A percentile compares a stretch with the other conserved stretches of the same genome.
phyloP scores from a whole-genome alignment of 306 rosid genomes.

The Astragalus glycyphyllos region DNA sequence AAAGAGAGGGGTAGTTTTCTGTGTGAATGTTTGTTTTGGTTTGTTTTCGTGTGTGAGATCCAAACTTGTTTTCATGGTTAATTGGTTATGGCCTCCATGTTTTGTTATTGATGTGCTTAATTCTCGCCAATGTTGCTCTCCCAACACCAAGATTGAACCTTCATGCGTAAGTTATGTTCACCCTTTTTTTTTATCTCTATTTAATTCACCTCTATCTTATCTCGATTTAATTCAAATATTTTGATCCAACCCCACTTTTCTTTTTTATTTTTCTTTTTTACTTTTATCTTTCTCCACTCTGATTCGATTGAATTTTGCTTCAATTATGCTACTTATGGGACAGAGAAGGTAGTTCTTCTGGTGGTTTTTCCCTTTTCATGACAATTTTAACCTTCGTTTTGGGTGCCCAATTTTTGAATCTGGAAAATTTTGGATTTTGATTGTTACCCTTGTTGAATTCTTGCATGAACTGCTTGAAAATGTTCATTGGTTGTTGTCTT shows the following conservation, averaged over 20 bases:
- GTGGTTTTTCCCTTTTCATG: not conserved
- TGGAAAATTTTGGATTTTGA: slow-evolving; percentile 39
- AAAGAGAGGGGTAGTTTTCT: too few species aligned
- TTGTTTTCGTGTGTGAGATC: slow-evolving; percentile 38
- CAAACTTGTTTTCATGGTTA: slow-evolving; percentile 29
- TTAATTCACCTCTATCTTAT: not conserved
- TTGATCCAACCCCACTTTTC: slow-evolving; percentile 28
- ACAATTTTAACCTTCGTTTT: not conserved
- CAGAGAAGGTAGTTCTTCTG: slow-evolving; percentile 38
- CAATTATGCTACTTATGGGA: slow-evolving; percentile 25
- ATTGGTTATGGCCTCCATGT: slow-evolving; percentile 32
- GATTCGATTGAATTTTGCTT: slow-evolving; percentile 35
- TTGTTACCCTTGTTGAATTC: slow-evolving; percentile 11
- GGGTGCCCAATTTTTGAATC: slow-evolving; percentile 12
- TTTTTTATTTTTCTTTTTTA: not conserved
- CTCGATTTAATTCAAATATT: slow-evolving; percentile 39
- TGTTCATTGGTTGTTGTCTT: slow-evolving; percentile 7
- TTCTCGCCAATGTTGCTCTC: slow-evolving; percentile 71
- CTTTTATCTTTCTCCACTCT: slow-evolving; percentile 17
- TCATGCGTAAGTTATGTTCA: slow-evolving; percentile 50
- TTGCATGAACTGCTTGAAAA: slow-evolving; percentile 22
- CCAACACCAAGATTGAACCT: slow-evolving; percentile 54
- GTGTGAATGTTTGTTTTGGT: not conserved
- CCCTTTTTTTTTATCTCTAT: slow-evolving; percentile 13
- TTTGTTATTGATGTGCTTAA: slow-evolving; percentile 52